phyloP scores from a whole-genome alignment of 306 rosid genomes.

The Glycine soja region DNA sequence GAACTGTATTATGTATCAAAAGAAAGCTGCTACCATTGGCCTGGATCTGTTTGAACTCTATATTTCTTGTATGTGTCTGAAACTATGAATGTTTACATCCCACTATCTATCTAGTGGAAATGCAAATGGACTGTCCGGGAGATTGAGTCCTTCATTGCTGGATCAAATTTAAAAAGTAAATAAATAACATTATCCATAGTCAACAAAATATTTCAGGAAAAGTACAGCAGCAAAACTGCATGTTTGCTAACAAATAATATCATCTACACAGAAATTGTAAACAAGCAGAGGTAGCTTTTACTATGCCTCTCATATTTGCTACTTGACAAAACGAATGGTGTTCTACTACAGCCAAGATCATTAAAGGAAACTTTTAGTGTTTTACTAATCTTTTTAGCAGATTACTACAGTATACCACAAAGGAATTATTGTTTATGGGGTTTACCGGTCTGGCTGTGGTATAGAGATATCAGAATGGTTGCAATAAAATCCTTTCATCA shows the following conservation, averaged over 20 bases:
- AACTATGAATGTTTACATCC: slow-evolving; percentile 32
- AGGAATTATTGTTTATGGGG: background rate
- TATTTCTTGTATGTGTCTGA: slow-evolving; percentile 40
- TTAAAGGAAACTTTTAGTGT: background rate
- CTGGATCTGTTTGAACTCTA: slow-evolving; percentile 42
- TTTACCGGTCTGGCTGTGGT: background rate
- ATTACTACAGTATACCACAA: background rate
- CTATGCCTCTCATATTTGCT: no score
- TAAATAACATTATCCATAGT: background rate
- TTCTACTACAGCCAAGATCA: no score
- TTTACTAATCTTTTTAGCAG: background rate
- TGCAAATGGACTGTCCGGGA: slow-evolving; percentile 84
- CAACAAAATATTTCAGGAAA: slow-evolving; percentile 13
- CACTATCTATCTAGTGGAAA: slow-evolving; percentile 36
- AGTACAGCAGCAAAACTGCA: background rate
- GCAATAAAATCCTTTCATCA: background rate
- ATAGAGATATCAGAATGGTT: background rate
- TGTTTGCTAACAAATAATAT: slow-evolving; percentile 21
- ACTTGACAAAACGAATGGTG: no score
- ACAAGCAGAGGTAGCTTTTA: no score
- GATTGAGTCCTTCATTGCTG: slow-evolving; percentile 66
- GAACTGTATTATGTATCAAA: slow-evolving; percentile 37
- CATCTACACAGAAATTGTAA: background rate
- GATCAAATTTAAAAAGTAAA: slow-evolving; percentile 15
- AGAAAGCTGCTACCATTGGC: slow-evolving; percentile 25